Conservation (phyloP, 2,329 filamentous ascomycete genomes). For the Phaeosphaeria sp. region DNA sequence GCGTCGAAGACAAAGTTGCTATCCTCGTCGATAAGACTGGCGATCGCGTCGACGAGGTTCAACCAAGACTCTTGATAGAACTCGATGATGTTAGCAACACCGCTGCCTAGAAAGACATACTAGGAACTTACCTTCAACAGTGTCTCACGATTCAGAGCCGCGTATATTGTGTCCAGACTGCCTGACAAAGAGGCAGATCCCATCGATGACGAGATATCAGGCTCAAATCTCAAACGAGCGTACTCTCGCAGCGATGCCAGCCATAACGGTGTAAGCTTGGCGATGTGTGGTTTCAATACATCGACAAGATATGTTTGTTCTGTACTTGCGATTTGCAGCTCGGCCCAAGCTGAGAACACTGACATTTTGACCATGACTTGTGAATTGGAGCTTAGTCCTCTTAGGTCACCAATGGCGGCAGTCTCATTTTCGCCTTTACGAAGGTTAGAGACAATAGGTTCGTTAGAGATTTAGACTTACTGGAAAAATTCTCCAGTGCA, state of each 20-base stretch:
- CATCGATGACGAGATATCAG: slow-evolving; percentile 91
- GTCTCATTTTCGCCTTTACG: slow-evolving; percentile 70
- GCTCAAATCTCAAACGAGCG: slow-evolving; percentile 90
- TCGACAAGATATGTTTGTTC: slow-evolving; percentile 89
- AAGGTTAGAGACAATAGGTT: slow-evolving; percentile 20
- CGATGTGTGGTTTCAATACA: slow-evolving; percentile 88
- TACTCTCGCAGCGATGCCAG: slow-evolving; percentile 92
- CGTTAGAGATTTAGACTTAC: slow-evolving; percentile 43
- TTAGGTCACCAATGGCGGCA: slow-evolving; percentile 89
- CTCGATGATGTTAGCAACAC: slow-evolving; percentile 36
- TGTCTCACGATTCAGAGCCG: slow-evolving; percentile 91
- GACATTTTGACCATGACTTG: slow-evolving; percentile 99
- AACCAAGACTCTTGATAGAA: slow-evolving; percentile 99
- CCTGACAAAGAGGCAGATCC: slow-evolving; percentile 82
- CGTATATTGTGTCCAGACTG: slow-evolving; percentile 91
- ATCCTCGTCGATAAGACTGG: slow-evolving; percentile 95
- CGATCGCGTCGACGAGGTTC: slow-evolving; percentile 95
- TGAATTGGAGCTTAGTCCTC: slow-evolving; percentile 91
- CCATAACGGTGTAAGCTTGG: slow-evolving; percentile 90
- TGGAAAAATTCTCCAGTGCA: slow-evolving; percentile 89
- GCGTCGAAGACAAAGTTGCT: slow-evolving; percentile 98
- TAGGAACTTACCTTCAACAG: slow-evolving; percentile 68
- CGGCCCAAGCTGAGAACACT: slow-evolving; percentile 95
- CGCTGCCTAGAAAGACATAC: neutral
- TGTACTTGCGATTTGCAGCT: slow-evolving; percentile 91